Conservation (phyloP, 2,329 filamentous ascomycete genomes). For the Lasiodiplodia sp. region DNA sequence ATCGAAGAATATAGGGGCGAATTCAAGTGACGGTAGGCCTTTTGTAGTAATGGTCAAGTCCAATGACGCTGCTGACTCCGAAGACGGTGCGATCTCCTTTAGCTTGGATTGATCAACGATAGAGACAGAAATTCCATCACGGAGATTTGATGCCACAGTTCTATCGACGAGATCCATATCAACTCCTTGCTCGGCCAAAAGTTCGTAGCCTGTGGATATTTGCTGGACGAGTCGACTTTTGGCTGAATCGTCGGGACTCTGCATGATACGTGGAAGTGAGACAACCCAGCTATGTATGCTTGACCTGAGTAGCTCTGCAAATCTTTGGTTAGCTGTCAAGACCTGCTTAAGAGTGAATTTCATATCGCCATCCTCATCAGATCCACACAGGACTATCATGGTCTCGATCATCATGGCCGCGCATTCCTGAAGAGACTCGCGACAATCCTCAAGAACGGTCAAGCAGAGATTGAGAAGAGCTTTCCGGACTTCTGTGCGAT, state of each 20-base stretch:
- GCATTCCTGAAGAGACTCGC: constrained; percentile 73
- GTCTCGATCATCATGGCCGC: constrained; percentile 79
- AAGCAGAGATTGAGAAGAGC: constrained; percentile 76
- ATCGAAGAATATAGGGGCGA: constrained; percentile 64
- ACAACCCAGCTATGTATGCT: constrained; percentile 82
- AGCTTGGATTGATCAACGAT: constrained; percentile 42
- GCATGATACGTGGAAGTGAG: constrained; percentile 82
- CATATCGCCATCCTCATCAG: constrained; percentile 56
- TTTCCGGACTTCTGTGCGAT: constrained; percentile 71
- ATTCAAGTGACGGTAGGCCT: constrained; percentile 46
- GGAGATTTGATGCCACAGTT: constrained; percentile 70
- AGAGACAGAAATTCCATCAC: constrained; percentile 71
- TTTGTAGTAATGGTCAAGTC: constrained; percentile 7
- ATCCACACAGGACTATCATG: constrained; percentile 68
- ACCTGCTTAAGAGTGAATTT: constrained; percentile 63
- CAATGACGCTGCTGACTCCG: background rate
- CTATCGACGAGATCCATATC: constrained; percentile 72
- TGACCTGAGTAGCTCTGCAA: constrained; percentile 71
- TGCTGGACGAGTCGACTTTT: constrained; percentile 78
- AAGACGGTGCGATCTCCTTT: constrained; percentile 11
- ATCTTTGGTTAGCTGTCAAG: constrained; percentile 65
- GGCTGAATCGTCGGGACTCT: constrained; percentile 78
- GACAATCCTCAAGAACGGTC: constrained; percentile 78
- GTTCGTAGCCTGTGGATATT: constrained; percentile 74
- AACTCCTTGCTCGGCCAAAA: constrained; percentile 69